These are phyloP conservation scores for Chlorella sorokiniana DNA, from an alignment of 139 green algal species.

Conservation along the genomic window DNA sequence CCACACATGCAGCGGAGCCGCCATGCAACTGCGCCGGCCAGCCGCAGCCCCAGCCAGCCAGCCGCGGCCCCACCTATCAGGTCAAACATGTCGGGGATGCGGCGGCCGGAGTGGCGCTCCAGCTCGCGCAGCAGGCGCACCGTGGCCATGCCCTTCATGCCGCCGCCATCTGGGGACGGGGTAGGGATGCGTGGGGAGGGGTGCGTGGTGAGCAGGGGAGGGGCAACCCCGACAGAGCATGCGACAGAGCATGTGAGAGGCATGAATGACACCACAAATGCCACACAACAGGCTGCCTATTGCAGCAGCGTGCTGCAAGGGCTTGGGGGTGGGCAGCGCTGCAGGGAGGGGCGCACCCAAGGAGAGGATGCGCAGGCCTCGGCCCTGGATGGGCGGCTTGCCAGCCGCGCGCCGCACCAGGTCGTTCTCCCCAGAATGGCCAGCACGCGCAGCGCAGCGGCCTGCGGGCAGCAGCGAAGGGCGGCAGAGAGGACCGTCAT, in stretches of 20 bases:
- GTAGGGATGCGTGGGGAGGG: neutral
- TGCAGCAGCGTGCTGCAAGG: neutral
- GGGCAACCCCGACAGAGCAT: neutral
- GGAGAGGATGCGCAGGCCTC: conserved; percentile 88
- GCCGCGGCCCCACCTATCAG: conserved; percentile 56
- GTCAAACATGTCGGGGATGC: conserved; percentile 89
- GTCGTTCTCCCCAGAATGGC: conserved; percentile 83
- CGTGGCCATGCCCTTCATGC: conserved; percentile 74
- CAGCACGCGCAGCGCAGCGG: conserved; percentile 55
- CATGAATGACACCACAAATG: too few species aligned
- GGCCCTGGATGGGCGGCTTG: conserved; percentile 52
- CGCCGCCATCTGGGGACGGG: conserved; percentile 7
- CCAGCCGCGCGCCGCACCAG: conserved; percentile 64
- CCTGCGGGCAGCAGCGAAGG: neutral
- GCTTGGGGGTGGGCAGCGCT: neutral
- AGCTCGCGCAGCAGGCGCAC: conserved; percentile 78
- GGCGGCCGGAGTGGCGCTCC: conserved; percentile 63
- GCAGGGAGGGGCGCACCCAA: conserved; percentile 66
- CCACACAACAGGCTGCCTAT: too few species aligned
- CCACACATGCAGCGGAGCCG: too few species aligned
- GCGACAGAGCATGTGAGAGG: too few species aligned
- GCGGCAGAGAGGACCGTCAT: neutral
- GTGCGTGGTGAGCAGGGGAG: neutral
- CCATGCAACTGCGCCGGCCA: too few species aligned
- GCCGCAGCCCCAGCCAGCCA: neutral